phyloP scores from a whole-genome alignment of 345 rosid species.

The Acer saccharum region DNA sequence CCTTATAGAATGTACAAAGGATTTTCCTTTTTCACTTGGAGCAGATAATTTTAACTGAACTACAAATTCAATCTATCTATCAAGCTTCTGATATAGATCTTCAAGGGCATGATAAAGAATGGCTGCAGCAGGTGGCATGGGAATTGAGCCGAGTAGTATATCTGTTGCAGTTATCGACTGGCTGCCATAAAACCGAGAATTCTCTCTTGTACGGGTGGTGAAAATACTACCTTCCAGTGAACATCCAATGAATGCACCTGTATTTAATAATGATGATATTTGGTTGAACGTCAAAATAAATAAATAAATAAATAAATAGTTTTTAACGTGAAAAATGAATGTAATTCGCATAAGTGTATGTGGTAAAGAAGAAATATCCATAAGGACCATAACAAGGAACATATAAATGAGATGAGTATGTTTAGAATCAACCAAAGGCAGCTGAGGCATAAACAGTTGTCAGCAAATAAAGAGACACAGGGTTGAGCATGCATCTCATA shows the following conservation, averaged over 20 bases:
- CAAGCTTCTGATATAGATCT: conserved; percentile 65
- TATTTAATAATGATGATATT: background rate
- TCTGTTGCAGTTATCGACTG: conserved; percentile 73
- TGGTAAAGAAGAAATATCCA: too few species aligned
- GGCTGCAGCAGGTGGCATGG: conserved; percentile 86
- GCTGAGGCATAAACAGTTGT: background rate
- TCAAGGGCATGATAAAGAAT: conserved; percentile 73
- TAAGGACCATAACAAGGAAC: background rate
- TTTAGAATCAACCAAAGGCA: background rate
- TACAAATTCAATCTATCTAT: conserved; percentile 32
- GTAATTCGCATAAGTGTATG: too few species aligned
- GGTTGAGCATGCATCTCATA: background rate
- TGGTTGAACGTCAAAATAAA: background rate
- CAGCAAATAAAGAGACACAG: background rate
- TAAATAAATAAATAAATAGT: background rate
- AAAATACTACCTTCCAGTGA: conserved; percentile 88
- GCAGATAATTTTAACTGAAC: background rate
- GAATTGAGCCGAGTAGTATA: conserved; percentile 80
- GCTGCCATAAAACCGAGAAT: conserved; percentile 83
- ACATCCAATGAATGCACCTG: conserved; percentile 95
- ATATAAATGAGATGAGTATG: background rate
- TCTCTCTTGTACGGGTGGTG: conserved; percentile 69
- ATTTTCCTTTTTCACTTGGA: background rate
- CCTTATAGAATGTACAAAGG: background rate
- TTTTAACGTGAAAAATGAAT: too few species aligned